phyloP scores from a whole-genome alignment of 345 rosid species.

The Camelina laxa region DNA sequence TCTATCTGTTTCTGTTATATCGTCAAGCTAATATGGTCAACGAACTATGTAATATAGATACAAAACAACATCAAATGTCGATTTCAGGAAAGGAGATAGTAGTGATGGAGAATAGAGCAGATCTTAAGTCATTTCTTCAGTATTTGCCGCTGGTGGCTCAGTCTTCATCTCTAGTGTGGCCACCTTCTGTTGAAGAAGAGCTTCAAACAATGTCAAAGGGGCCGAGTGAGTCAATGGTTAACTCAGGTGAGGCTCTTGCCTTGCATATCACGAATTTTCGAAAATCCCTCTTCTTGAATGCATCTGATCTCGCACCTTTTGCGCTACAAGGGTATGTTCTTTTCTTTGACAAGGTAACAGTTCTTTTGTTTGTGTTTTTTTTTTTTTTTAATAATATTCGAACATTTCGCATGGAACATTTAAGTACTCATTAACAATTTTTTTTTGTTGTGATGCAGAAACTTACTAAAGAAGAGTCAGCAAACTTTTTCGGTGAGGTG shows the following conservation, averaged over 20 bases:
- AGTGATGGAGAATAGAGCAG: constrained; percentile 58
- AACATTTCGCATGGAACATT: neutral
- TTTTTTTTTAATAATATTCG: neutral
- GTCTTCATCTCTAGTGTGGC: constrained; percentile 65
- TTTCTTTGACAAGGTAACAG: constrained; percentile 67
- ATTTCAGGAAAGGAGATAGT: too few relatives aligned
- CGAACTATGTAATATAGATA: neutral
- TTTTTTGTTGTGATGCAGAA: constrained; percentile 32
- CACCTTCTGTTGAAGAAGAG: constrained; percentile 54
- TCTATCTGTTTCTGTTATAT: neutral
- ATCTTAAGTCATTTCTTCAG: constrained; percentile 56
- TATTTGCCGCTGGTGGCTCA: constrained; percentile 56
- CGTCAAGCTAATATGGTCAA: constrained; percentile 40
- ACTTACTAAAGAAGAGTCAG: constrained; percentile 50
- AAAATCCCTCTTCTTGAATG: constrained; percentile 48
- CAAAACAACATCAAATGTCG: neutral
- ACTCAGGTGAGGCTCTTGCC: constrained; percentile 64
- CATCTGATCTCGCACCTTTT: constrained; percentile 46
- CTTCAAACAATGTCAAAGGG: constrained; percentile 63
- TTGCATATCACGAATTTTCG: constrained; percentile 53
- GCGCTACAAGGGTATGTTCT: constrained; percentile 55
- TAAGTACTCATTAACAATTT: neutral
- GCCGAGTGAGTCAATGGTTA: constrained; percentile 55
- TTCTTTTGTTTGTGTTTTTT: constrained; percentile 12
- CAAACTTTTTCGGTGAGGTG: constrained; percentile 66